A percentile compares a stretch with the other conserved stretches of the same genome.
phyloP scores from a whole-genome alignment of 1,284 basidiomycete genomes.

The Microbotryum lychnidis-dioicae region DNA sequence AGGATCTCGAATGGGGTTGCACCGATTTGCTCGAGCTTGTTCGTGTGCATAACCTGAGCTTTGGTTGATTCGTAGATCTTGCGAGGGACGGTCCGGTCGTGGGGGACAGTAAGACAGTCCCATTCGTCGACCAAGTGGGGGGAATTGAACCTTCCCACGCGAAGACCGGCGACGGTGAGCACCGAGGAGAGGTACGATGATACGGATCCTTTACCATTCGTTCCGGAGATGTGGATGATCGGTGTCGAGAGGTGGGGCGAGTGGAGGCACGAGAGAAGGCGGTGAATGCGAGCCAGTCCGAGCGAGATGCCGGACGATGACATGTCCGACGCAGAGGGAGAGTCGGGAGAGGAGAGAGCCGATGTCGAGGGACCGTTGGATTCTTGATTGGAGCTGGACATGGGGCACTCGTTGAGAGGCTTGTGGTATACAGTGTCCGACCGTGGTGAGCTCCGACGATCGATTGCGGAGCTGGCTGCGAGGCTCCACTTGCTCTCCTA shows the following conservation, averaged over 20 bases:
- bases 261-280: slow-evolving; percentile 51
- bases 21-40: slow-evolving; percentile 36
- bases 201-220: slow-evolving; percentile 95
- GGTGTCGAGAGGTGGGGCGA: slow-evolving; percentile 60
- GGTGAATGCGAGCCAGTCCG: slow-evolving; percentile 60
- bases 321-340: no score
- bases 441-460: no score
- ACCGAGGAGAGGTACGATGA: slow-evolving; percentile 74
- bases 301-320: slow-evolving; percentile 54
- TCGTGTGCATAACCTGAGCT: slow-evolving; percentile 46
- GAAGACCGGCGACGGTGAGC: slow-evolving; percentile 51
- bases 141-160: slow-evolving; percentile 80
- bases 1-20: slow-evolving; percentile 76
- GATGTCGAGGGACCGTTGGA: no score
- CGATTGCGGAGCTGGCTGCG: no score
- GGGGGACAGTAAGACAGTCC: slow-evolving; percentile 63
- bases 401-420: no score
- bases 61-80: slow-evolving; percentile 47
- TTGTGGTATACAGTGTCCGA: no score
- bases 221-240: slow-evolving; percentile 86
- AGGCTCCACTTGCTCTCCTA: no score
- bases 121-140: slow-evolving; percentile 75
- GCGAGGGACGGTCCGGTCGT: slow-evolving; percentile 42
- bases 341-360: no score
- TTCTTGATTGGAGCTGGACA: no score